Base-by-base conservation (phyloP, 169 alveolate species). In the Miamiensis avidus region DNA sequence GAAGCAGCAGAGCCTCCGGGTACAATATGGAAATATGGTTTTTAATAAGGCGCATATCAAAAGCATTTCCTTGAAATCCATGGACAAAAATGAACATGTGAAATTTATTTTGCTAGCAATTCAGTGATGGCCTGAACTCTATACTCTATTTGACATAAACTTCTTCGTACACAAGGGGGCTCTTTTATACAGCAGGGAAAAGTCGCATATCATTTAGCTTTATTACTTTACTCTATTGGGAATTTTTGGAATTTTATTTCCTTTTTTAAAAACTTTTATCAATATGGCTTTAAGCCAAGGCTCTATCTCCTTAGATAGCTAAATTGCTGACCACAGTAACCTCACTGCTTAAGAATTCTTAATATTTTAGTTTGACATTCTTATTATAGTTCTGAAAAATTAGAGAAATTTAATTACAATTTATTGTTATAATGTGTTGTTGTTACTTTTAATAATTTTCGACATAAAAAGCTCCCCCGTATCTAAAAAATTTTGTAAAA, bases 11-110 rank as follows among this genome's bases (percentile, higher is more conserved):
- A 31, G 93, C 92, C 29, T 96, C 97, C 1, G 99, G 99, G 83
- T 92, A 94, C 69, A 92, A 89, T 34, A 95, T 84, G 1, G 95
- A 88, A 28, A 98, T 91, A 76, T 94, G 93, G 88, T 96, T 96
- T 86, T 95, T 94, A 77, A 98, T 86, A 11, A 96, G 84, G 65
- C 98, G 89, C 98, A 98, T 94, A 90, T 98, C 99, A 85, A 91
- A 93, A 25, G 98, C 92, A 86, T 92, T 93, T 73, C 99, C 99
- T 90, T 98, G 96, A 85, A 98, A 95, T 33, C 99, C 99, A 87
- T 98, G 99, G 20, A 96, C 98, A 82, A 98, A 95, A 25, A 98
- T 97, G 65, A 98, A 91, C 34, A 98, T 88, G 86, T 98, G 99
- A 30, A 91, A 86, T 49, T 49, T 49, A 49, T 49, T 49, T 49